Evolutionary conservation across 139 green algal genomes (phyloP), one percentile per base, ranked within the genome.

Genomic region (Nannochloris sp.): DNA sequence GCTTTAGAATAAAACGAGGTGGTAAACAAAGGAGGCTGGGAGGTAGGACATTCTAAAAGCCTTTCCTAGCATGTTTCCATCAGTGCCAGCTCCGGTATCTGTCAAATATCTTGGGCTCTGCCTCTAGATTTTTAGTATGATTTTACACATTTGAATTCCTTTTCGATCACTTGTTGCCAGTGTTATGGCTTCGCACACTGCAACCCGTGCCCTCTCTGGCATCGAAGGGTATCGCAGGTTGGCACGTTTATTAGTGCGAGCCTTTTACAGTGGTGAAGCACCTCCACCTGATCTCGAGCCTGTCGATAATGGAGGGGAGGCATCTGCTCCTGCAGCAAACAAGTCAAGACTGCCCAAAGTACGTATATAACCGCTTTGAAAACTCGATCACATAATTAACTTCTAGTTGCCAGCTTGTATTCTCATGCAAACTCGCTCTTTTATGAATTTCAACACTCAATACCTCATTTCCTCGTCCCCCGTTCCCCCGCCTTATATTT

Each of bases 261-360:
- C 63, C 3, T 78, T 78, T 19, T 78, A 78, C 23, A 34, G 33
- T 4, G 64, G 71, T 4, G 71, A 78, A 35, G 32, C n/a, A 29
- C 54, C 66, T 33, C 54, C 66, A n/a, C 35, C 15, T 9, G 33
- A 57, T 27, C 31, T 38, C 0, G 32, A 65, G 7, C n/a, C n/a
- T n/a, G n/a, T n/a, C n/a, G 59, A 54, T 19, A 32, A 65, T 25
- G 38, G 9, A 23, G 9, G 9, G 12, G 12, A 59, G 9, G 9
- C 32, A 24, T 0, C 1, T 12, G 7, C 6, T 23, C 12, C 12
- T 9, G 12, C 12, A 12, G 51, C 9, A 33, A 59, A 19, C 9
- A 12, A 35, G 12, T 59, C 10, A 12, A 59, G 29, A 19, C 10
- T 59, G 51, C 9, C 51, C 9, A 59, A 25, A 12, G 10, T 9